Evolutionary conservation across 306 rosid genomes (phyloP).

Genomic region (Medicago truncatula): DNA sequence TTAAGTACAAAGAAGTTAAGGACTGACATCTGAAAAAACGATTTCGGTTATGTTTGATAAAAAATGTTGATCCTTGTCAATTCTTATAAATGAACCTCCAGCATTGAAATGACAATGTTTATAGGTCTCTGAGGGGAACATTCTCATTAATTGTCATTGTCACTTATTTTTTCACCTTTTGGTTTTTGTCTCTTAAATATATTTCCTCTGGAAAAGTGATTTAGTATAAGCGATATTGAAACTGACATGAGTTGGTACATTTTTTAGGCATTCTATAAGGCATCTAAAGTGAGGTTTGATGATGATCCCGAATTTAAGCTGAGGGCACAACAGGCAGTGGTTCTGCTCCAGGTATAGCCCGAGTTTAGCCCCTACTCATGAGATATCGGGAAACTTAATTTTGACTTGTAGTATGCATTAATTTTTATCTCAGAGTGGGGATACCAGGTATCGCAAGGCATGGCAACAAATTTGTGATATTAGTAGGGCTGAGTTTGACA

Average conservation of each 20-base stretch:
- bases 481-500: constrained; percentile 85
- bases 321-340: constrained; percentile 89
- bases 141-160: constrained; percentile 21
- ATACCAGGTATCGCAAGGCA: constrained; percentile 68
- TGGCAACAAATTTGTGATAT: constrained; percentile 89
- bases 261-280: constrained; percentile 83
- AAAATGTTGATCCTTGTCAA: not conserved
- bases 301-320: constrained; percentile 81
- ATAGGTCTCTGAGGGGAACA: constrained; percentile 1
- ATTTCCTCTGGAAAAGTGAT: constrained; percentile 20
- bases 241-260: constrained; percentile 30
- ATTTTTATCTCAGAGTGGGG: constrained; percentile 76
- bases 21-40: not conserved
- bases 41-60: constrained; percentile 22
- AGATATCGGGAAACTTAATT: constrained; percentile 7
- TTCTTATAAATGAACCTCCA: constrained; percentile 25
- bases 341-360: constrained; percentile 76
- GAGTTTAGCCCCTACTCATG: not conserved
- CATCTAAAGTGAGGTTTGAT: constrained; percentile 83
- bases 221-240: constrained; percentile 29
- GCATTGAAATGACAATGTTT: constrained; percentile 28
- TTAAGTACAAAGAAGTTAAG: constrained; percentile 22
- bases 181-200: constrained; percentile 10
- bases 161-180: constrained; percentile 5
- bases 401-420: constrained; percentile 21